Base-by-base conservation (phyloP, 371 early-diverging fungal species). In the Circinella umbellata region DNA sequence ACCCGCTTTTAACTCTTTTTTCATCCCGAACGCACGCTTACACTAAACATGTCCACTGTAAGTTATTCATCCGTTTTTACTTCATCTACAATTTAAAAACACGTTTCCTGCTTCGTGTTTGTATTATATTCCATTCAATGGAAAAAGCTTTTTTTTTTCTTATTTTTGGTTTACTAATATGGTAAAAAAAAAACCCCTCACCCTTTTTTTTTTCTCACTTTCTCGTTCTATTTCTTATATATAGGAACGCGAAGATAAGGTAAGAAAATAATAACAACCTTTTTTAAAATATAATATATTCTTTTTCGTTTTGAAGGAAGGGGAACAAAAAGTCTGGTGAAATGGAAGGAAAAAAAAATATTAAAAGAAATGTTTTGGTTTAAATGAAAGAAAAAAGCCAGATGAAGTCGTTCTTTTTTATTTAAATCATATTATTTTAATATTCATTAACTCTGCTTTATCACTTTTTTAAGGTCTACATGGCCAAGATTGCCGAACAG, bases 401-500 rank as follows among this genome's bases (percentile, higher is more conserved):
- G 42, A 42, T 42, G 42, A 42, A 11, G 11, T 11, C 42, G 11
- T 42, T 42, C 42, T 42, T 42, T 42, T 42, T 51, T 13, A 5
- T 51, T 14, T n/a, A 0, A 51, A 51, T 51, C 51, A 5, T 14
- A 17, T 51, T n/a, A 51, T 14, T 13, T 17, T 0, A 13, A 17
- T 51, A 13, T 51, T n/a, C 15, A 51, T 51, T 51, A 15, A 51
- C 15, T 51, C 7, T 51, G 3, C 15, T 51, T 51, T 51, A 17
- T 17, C 2, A 13, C 15, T 14, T 51, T 49, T 51, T n/a, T 51
- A 17, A 86, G 78, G 87, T 88, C 68, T 87, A 84, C 87, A 93
- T 94, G 90, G 99, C 98, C 86, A 98, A 97, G 91, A 93, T 99
- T 73, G 94, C 96, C 77, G 99, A 99, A 89, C 96, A 97, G 87